A percentile compares a stretch with the other conserved stretches of the same genome.
Evolutionary conservation across 352 stramenopile species (phyloP).

Genomic region (Blastocystis sp.): DNA sequence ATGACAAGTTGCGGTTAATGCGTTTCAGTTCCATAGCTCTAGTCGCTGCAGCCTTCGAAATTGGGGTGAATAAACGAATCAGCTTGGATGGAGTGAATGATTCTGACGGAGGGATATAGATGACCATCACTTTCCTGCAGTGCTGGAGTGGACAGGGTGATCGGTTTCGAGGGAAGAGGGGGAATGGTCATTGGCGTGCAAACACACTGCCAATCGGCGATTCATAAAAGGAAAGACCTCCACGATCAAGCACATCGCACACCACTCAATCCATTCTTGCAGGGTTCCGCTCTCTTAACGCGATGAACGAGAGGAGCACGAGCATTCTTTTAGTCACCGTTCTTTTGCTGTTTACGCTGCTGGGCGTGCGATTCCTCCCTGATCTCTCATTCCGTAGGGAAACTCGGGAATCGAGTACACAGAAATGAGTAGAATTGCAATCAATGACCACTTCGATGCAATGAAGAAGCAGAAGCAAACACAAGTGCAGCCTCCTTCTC

Average conservation of each 20-base stretch:
- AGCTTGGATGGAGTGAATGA: neutral
- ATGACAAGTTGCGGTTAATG: slow-evolving; percentile 16
- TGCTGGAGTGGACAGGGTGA: no score
- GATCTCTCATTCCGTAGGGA: neutral
- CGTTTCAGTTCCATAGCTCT: slow-evolving; percentile 8
- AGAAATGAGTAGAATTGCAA: neutral
- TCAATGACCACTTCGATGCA: slow-evolving; percentile 4
- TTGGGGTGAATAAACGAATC: neutral
- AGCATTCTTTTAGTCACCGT: neutral
- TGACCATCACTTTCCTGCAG: neutral
- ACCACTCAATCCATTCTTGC: no score
- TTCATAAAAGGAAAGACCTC: no score
- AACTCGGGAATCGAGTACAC: neutral
- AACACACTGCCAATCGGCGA: no score
- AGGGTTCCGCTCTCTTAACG: no score
- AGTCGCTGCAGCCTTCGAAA: neutral
- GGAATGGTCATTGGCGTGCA: no score
- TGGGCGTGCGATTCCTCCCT: neutral
- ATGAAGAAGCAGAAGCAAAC: neutral
- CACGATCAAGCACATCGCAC: no score
- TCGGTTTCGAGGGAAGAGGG: no score
- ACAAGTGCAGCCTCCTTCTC: neutral
- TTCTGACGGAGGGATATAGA: neutral
- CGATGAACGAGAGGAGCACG: neutral
- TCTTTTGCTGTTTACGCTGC: neutral